These are phyloP conservation scores for Lumnitzera racemosa DNA, from an alignment of 345 rosid genomes.

Conservation along the genomic window DNA sequence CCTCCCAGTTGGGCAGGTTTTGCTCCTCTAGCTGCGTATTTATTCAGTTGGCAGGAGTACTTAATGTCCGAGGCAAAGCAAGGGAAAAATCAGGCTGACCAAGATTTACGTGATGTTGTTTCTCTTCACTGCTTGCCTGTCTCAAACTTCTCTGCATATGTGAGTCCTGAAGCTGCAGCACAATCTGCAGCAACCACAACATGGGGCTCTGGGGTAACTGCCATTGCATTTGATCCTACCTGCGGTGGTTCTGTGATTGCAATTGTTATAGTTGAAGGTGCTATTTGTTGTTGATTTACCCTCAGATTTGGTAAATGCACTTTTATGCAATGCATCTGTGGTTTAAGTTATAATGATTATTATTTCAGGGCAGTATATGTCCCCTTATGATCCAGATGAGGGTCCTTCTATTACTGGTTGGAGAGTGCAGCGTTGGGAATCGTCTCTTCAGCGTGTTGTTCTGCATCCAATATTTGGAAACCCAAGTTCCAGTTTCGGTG, in stretches of 20 bases:
- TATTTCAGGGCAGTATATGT: constrained; percentile 91
- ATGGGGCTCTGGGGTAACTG: constrained; percentile 99
- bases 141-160: constrained; percentile 97
- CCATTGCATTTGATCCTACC: constrained; percentile 99
- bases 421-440: constrained; percentile 99
- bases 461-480: constrained; percentile 95
- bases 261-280: constrained; percentile 98
- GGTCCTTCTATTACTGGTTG: constrained; percentile 99
- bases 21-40: constrained; percentile 92
- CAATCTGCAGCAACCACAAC: constrained; percentile 98
- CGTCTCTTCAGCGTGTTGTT: constrained; percentile 94
- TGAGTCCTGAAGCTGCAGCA: constrained; percentile 97
- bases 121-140: constrained; percentile 94
- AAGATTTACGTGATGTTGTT: constrained; percentile 53
- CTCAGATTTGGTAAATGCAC: constrained; percentile 1
- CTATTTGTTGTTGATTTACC: constrained; percentile 6
- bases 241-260: constrained; percentile 97
- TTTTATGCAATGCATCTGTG: constrained; percentile 11
- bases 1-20: constrained; percentile 96
- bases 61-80: constrained; percentile 68
- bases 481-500: constrained; percentile 87
- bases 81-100: constrained; percentile 60
- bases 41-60: constrained; percentile 97
- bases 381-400: constrained; percentile 99
- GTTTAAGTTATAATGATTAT: constrained; percentile 2